Evolutionary conservation across 208 protist species (phyloP).

Genomic region (Porcisia hertigi): DNA sequence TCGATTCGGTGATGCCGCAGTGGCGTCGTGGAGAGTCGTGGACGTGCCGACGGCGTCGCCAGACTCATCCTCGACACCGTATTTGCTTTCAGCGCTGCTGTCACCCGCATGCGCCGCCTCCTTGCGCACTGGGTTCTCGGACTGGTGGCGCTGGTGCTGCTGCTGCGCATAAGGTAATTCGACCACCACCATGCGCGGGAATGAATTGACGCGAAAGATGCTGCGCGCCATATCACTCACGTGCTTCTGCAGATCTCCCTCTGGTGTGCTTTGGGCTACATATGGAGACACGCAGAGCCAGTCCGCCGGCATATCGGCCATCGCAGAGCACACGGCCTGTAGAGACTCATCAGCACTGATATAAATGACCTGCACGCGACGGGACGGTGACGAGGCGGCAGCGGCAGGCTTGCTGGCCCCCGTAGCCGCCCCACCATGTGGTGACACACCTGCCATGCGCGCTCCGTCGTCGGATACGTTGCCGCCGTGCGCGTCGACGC

Average conservation of each 20-base stretch:
- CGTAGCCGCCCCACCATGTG: not conserved
- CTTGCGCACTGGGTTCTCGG: not conserved
- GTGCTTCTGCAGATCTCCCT: constrained; percentile 20
- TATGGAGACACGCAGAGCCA: constrained; percentile 54
- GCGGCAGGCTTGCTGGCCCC: not conserved
- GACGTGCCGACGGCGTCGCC: constrained; percentile 11
- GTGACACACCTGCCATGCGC: constrained; percentile 17
- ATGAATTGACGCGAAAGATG: constrained; percentile 48
- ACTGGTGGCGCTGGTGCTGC: constrained; percentile 6
- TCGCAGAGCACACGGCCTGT: constrained; percentile 28
- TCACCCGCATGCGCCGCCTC: not conserved
- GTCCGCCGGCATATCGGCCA: constrained; percentile 39
- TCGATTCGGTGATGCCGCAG: constrained; percentile 7
- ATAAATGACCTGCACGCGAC: constrained; percentile 60
- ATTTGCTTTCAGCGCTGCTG: constrained; percentile 1
- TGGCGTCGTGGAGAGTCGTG: constrained; percentile 3
- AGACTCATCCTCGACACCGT: constrained; percentile 8
- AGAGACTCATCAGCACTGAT: constrained; percentile 54
- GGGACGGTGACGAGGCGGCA: not conserved
- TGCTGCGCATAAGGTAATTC: constrained; percentile 17
- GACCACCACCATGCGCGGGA: constrained; percentile 63
- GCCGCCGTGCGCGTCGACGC: constrained; percentile 9
- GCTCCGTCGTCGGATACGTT: constrained; percentile 9
- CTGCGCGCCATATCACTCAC: constrained; percentile 11
- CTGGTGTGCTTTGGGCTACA: constrained; percentile 6